A percentile compares a stretch with the other conserved stretches of the same genome.
Conservation (phyloP, 2,329 filamentous ascomycete species). For the Gnomoniopsis sp. region DNA sequence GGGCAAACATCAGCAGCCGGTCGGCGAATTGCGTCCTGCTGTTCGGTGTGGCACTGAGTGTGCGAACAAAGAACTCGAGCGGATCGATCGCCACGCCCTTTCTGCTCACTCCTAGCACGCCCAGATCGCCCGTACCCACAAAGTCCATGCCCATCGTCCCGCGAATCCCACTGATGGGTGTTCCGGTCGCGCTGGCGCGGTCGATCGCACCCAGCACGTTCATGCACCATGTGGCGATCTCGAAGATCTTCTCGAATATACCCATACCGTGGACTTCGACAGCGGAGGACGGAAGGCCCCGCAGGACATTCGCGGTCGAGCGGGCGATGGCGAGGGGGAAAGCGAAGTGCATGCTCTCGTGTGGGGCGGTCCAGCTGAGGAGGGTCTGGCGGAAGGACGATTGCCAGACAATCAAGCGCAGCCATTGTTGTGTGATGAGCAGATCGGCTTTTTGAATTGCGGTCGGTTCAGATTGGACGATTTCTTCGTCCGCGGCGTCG, state of each 20-base stretch:
- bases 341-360: conserved; percentile 59
- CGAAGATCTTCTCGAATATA: conserved; percentile 49
- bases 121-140: conserved; percentile 28
- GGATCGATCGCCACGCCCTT: conserved; percentile 35
- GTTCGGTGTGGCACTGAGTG: conserved; percentile 41
- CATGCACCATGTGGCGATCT: conserved; percentile 42
- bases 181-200: conserved; percentile 23
- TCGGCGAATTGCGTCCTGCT: conserved; percentile 41
- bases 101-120: conserved; percentile 29
- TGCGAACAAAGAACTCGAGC: conserved; percentile 41
- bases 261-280: conserved; percentile 48
- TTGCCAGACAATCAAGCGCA: conserved; percentile 70
- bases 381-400: conserved; percentile 64
- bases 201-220: conserved; percentile 39
- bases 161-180: conserved; percentile 17
- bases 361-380: conserved; percentile 54
- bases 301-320: conserved; percentile 46
- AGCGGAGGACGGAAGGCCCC: conserved; percentile 36
- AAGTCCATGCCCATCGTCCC: conserved; percentile 29
- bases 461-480: conserved; percentile 48
- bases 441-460: conserved; percentile 68
- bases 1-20: conserved; percentile 37
- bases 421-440: conserved; percentile 67
- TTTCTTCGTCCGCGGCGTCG: conserved; percentile 37
- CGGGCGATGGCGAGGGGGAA: conserved; percentile 61